Conservation (phyloP, 2,329 filamentous ascomycete species). For the Claviceps cyperi region DNA sequence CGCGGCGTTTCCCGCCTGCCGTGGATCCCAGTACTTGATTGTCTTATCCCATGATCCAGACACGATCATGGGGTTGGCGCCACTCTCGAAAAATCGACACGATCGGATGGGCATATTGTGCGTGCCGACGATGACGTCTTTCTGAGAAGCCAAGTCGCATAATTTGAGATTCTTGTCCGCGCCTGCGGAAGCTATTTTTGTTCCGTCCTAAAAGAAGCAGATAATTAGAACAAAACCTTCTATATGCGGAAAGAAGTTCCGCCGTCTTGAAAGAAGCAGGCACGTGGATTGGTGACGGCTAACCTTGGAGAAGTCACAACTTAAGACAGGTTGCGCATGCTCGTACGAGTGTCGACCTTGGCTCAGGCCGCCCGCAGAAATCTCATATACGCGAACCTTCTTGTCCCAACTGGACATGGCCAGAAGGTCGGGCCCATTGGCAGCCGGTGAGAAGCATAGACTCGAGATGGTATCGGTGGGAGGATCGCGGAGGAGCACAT, state of each 20-base stretch:
- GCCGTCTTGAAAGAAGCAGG: not conserved
- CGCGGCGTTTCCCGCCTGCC: constrained; percentile 44
- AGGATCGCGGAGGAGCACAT: constrained; percentile 63
- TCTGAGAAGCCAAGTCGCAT: constrained; percentile 60
- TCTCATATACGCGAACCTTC: constrained; percentile 93
- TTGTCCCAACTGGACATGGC: constrained; percentile 95
- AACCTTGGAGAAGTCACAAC: constrained; percentile 80
- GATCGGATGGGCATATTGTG: constrained; percentile 74
- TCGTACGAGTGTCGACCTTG: constrained; percentile 77
- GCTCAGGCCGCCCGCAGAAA: constrained; percentile 61
- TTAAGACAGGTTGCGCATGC: constrained; percentile 72
- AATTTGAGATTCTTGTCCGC: constrained; percentile 85
- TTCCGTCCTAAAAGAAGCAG: constrained; percentile 55
- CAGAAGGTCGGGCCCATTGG: constrained; percentile 52
- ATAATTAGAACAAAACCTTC: not conserved
- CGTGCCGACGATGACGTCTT: constrained; percentile 60
- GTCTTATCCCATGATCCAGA: constrained; percentile 90
- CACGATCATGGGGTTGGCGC: constrained; percentile 65
- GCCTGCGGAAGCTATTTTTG: constrained; percentile 73
- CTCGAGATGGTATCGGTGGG: constrained; percentile 86
- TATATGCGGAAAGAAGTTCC: not conserved
- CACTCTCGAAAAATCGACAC: constrained; percentile 62
- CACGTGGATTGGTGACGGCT: constrained; percentile 12
- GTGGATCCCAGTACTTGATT: constrained; percentile 78
- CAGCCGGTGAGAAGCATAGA: constrained; percentile 61